phyloP scores from a whole-genome alignment of 352 stramenopile species.

The Globisporangium nunn region DNA sequence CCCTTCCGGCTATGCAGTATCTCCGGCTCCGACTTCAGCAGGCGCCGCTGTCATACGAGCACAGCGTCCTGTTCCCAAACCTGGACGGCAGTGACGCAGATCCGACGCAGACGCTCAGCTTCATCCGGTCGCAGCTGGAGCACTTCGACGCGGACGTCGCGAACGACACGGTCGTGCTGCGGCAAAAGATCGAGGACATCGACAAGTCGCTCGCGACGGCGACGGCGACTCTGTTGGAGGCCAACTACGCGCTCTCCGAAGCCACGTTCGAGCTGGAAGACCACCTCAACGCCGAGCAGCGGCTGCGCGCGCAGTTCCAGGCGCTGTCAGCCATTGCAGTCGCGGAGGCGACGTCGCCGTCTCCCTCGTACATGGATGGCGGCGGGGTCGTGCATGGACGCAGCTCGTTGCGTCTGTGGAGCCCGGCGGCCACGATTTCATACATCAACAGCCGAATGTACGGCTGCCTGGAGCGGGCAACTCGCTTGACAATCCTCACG shows the following conservation, averaged over 20 bases:
- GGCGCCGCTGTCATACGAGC: conserved; percentile 48
- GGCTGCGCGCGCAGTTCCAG: conserved; percentile 39
- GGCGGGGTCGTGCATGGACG: neutral
- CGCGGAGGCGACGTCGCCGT: conserved; percentile 32
- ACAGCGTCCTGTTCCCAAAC: conserved; percentile 68
- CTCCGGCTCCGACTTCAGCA: conserved; percentile 60
- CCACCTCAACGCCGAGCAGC: conserved; percentile 29
- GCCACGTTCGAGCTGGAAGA: conserved; percentile 60
- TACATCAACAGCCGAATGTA: conserved; percentile 57
- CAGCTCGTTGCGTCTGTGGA: conserved; percentile 17
- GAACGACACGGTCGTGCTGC: conserved; percentile 60
- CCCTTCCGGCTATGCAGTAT: conserved; percentile 33
- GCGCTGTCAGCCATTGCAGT: conserved; percentile 36
- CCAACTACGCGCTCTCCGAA: conserved; percentile 60
- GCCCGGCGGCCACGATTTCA: conserved; percentile 27
- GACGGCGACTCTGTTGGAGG: conserved; percentile 38
- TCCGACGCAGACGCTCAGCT: conserved; percentile 35
- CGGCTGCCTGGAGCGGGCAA: conserved; percentile 52
- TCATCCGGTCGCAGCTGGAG: conserved; percentile 55
- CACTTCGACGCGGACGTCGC: conserved; percentile 60
- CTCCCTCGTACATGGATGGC: neutral
- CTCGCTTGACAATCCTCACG: conserved; percentile 16
- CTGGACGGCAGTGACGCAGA: conserved; percentile 29
- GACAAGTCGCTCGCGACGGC: conserved; percentile 49
- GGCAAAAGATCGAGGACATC: conserved; percentile 69